A percentile compares a stretch with the other conserved stretches of the same genome.
phyloP scores from a whole-genome alignment of 2,329 filamentous ascomycete species.

The Tolypocladium pustulatum region DNA sequence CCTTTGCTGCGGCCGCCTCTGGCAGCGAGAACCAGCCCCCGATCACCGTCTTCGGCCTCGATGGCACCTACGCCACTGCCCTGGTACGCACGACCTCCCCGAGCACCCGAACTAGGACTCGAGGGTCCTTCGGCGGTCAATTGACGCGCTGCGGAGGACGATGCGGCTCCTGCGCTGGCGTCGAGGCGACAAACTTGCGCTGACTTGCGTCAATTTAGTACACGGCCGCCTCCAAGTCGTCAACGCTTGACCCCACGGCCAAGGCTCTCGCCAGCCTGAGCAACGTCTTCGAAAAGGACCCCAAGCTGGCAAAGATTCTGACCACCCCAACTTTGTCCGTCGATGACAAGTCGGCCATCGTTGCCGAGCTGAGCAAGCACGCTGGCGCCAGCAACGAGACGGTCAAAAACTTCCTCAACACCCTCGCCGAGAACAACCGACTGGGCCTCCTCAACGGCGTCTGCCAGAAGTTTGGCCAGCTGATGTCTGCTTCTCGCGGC shows the following conservation, averaged over 20 bases:
- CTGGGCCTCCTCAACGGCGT: constrained; percentile 73
- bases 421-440: constrained; percentile 94
- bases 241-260: constrained; percentile 74
- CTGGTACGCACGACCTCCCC: constrained; percentile 58
- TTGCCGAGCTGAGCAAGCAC: constrained; percentile 81
- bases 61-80: constrained; percentile 97
- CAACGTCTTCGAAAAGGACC: constrained; percentile 67
- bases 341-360: constrained; percentile 75
- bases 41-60: constrained; percentile 84
- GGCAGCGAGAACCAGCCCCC: constrained; percentile 68
- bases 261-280: constrained; percentile 65
- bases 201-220: constrained; percentile 52
- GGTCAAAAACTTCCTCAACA: constrained; percentile 85
- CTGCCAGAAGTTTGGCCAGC: constrained; percentile 72
- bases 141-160: constrained; percentile 5
- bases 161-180: background rate
- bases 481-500: constrained; percentile 82
- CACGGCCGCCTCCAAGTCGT: constrained; percentile 86
- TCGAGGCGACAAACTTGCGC: background rate
- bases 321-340: constrained; percentile 66
- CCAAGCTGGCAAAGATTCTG: constrained; percentile 70
- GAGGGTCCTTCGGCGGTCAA: constrained; percentile 2
- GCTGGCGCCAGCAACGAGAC: constrained; percentile 66
- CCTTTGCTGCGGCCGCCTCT: constrained; percentile 70
- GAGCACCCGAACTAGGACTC: background rate